Evolutionary conservation across 306 rosid species (phyloP).

Genomic region (Vigna mungo): DNA sequence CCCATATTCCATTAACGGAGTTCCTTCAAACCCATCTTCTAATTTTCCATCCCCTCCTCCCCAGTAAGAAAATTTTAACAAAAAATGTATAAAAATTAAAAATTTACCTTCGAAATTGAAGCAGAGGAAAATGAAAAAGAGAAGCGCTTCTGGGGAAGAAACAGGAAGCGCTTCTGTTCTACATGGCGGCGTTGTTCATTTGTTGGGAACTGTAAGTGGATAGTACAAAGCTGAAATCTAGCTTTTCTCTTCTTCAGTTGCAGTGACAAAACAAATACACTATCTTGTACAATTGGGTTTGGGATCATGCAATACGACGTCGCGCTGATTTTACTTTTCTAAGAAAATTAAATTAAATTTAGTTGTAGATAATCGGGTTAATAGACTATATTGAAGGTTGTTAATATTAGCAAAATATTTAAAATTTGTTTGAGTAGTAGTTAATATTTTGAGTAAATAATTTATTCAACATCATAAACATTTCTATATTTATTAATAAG

Average conservation of each 20-base stretch:
- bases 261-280: neutral
- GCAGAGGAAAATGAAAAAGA: slow-evolving; percentile 9
- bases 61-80: neutral
- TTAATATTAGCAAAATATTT: no score
- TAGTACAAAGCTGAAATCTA: neutral
- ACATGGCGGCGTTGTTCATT: slow-evolving; percentile 32
- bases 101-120: slow-evolving; percentile 48
- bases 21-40: slow-evolving; percentile 34
- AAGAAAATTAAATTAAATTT: neutral
- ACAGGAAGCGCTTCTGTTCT: neutral
- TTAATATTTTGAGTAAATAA: no score
- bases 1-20: slow-evolving; percentile 34
- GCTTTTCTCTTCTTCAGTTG: neutral
- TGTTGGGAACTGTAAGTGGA: slow-evolving; percentile 31
- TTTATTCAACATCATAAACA: no score
- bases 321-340: neutral
- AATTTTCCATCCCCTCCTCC: slow-evolving; percentile 26
- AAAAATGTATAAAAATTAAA: neutral
- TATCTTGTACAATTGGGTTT: neutral
- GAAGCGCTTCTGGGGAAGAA: neutral
- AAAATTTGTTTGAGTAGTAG: no score
- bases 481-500: no score
- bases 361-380: neutral
- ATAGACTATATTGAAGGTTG: no score
- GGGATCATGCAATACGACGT: neutral